Evolutionary conservation across 495 filamentous ascomycete genomes (phyloP).

Genomic region (Rusavskia elegans): DNA sequence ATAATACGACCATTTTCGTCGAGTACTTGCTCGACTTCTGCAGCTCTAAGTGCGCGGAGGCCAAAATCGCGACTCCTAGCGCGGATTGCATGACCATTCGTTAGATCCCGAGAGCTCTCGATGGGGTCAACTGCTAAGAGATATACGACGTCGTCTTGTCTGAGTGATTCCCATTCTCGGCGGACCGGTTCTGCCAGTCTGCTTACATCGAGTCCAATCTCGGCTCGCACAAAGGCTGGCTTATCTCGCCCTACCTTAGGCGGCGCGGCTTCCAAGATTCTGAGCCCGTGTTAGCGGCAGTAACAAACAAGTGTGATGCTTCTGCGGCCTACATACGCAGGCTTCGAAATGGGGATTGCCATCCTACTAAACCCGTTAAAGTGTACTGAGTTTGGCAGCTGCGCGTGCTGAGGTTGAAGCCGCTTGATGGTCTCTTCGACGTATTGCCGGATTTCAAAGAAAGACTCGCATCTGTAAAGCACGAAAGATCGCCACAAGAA

Average conservation of each 20-base stretch:
- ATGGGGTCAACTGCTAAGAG: conserved; percentile 55
- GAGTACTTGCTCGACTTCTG: conserved; percentile 73
- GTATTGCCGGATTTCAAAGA: conserved; percentile 85
- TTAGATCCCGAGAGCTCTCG: conserved; percentile 32
- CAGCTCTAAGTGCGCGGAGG: conserved; percentile 58
- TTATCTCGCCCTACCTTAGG: conserved; percentile 71
- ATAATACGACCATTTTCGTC: conserved; percentile 75
- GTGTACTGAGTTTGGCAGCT: conserved; percentile 40
- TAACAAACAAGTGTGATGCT: not conserved
- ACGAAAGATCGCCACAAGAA: conserved; percentile 89
- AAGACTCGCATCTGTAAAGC: conserved; percentile 78
- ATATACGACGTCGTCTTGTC: conserved; percentile 81
- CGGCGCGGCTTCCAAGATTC: conserved; percentile 69
- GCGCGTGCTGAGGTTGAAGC: conserved; percentile 50
- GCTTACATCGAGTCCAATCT: conserved; percentile 77
- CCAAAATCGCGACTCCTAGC: conserved; percentile 42
- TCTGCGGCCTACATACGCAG: conserved; percentile 33
- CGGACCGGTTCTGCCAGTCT: conserved; percentile 57
- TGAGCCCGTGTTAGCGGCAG: conserved; percentile 10
- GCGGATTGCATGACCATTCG: conserved; percentile 35
- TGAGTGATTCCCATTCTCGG: conserved; percentile 81
- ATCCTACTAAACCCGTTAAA: conserved; percentile 86
- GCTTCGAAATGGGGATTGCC: conserved; percentile 74
- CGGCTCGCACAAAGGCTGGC: conserved; percentile 73
- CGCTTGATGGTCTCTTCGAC: conserved; percentile 70